Base-by-base conservation (phyloP, 2,329 filamentous ascomycete genomes). In the Xylogone sp. region DNA sequence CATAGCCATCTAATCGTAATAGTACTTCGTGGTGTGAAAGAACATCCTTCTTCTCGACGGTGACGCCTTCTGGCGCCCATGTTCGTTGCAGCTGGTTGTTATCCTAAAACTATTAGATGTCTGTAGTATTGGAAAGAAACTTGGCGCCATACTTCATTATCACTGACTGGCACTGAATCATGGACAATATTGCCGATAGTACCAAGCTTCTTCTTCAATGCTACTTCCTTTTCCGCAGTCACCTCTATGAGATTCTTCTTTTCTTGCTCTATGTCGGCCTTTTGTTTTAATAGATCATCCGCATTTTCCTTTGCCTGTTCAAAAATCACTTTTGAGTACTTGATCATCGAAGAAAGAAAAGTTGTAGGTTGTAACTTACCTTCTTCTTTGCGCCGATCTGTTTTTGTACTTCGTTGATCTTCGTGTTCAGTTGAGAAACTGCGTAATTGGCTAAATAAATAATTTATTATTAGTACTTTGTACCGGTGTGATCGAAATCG, bases 11-110 rank as follows among this genome's bases (percentile, higher is more conserved):
- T 56, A 97, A 75, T 61, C 90, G 82, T 53, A 86, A 84, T 54
- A 97, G 82, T 50, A 99, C 91, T 68, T 97, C 93, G 71, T 99
- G 94, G 70, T 99, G 94, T 48, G 92, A 96, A 56, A 97, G 86
- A 56, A 81, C 76, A 52, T 87, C 79, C 62, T 83, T 82, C 77
- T 92, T 92, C 71, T 91, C 83, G 46, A 88, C 82, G 20, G 74
- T 79, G 53, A 86, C 79, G 49, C 85, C 86, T 59, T 90, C 84
- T 0, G 93, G 93, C 4, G 83, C 81, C 92, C 92, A 99, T 24
- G 80, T 87, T 63, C 84, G 82, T 61, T 89, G 76, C 27, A 91
- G 71, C 42, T 75, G 77, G 70, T 99, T 97, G 76, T 96, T 82
- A 68, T 94, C 91, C 81, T 80, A 55, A 19, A 42, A 22, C 50